These are phyloP conservation scores for Carex arenaria DNA, from an alignment of 202 grass and related monocot genomes.

Conservation along the genomic window DNA sequence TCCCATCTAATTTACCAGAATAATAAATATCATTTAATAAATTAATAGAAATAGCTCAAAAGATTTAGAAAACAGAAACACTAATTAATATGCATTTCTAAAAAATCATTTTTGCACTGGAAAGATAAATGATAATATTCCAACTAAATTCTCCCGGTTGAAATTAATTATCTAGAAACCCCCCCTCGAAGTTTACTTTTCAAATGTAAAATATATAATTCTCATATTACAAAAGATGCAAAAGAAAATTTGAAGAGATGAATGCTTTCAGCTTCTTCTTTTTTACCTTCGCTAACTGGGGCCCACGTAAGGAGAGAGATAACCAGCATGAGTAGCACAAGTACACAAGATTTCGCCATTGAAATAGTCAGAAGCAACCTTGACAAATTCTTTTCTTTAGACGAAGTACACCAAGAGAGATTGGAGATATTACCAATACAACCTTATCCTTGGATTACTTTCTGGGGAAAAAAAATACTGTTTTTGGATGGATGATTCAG, in stretches of 20 bases:
- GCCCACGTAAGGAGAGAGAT: background rate
- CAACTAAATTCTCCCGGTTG: too few relatives aligned
- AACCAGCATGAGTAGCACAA: background rate
- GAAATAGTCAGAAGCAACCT: slow-evolving; percentile 1
- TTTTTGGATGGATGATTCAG: background rate
- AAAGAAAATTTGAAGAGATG: too few relatives aligned
- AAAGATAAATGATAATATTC: too few relatives aligned
- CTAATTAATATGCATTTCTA: too few relatives aligned
- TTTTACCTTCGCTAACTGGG: background rate
- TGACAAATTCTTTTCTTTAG: background rate
- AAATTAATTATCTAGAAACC: background rate
- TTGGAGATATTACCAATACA: background rate
- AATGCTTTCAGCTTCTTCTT: background rate
- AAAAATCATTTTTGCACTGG: too few relatives aligned
- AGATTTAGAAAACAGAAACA: too few relatives aligned
- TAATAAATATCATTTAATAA: too few relatives aligned
- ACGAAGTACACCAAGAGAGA: background rate
- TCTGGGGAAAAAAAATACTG: background rate
- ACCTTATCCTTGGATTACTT: background rate
- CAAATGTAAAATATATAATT: background rate
- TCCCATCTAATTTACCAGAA: too few relatives aligned
- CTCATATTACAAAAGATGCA: background rate
- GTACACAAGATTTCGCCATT: background rate
- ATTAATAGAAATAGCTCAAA: too few relatives aligned
- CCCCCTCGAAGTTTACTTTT: background rate